A percentile compares a stretch with the other conserved stretches of the same genome.
Evolutionary conservation across 1,284 basidiomycete genomes (phyloP).

Genomic region (Microbotryum saponariae): DNA sequence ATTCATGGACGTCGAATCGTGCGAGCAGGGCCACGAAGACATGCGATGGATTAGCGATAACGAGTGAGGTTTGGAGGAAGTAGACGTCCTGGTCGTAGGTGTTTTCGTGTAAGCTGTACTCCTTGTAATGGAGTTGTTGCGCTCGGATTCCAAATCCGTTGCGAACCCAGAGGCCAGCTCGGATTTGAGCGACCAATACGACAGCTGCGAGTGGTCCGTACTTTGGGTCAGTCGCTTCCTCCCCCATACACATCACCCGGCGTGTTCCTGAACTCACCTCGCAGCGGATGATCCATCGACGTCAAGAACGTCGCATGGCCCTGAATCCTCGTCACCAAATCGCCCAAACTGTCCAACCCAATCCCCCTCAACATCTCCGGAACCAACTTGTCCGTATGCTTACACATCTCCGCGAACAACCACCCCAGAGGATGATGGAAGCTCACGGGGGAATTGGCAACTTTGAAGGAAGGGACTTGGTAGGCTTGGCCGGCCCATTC

Average conservation of each 20-base stretch:
- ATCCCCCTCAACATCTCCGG: slow-evolving; percentile 44
- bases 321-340: too few relatives aligned
- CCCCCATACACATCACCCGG: too few relatives aligned
- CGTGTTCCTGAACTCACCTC: slow-evolving; percentile 52
- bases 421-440: slow-evolving; percentile 94
- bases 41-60: slow-evolving; percentile 68
- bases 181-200: slow-evolving; percentile 85
- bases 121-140: slow-evolving; percentile 93
- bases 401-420: slow-evolving; percentile 82
- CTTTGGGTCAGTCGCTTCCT: too few relatives aligned
- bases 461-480: slow-evolving; percentile 64
- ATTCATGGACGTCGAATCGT: slow-evolving; percentile 71
- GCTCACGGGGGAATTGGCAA: slow-evolving; percentile 70
- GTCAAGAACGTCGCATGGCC: slow-evolving; percentile 47
- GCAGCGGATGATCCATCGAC: slow-evolving; percentile 73
- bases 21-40: slow-evolving; percentile 82
- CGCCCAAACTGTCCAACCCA: slow-evolving; percentile 1
- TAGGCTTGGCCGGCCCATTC: slow-evolving; percentile 56
- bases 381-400: slow-evolving; percentile 47
- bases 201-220: slow-evolving; percentile 47
- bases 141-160: slow-evolving; percentile 94
- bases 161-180: slow-evolving; percentile 92
- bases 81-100: slow-evolving; percentile 97
- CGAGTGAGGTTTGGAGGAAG: slow-evolving; percentile 73
- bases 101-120: slow-evolving; percentile 87